A percentile compares a stretch with the other conserved stretches of the same genome.
phyloP scores from a whole-genome alignment of 805 yeast species.

The Wickerhamiella vanderwaltii region DNA sequence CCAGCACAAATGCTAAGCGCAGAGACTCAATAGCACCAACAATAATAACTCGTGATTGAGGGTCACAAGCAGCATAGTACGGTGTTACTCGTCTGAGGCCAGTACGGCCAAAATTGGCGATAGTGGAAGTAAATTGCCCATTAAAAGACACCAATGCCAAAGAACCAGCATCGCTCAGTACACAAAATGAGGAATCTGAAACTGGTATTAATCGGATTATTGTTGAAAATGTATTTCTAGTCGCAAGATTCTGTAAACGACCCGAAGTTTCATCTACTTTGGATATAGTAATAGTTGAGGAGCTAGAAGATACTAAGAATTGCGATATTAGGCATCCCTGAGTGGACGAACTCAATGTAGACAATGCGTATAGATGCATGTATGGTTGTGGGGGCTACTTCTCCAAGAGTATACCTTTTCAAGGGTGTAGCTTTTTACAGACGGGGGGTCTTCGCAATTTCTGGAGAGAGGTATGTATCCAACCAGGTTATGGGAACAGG shows the following conservation, averaged over 20 bases:
- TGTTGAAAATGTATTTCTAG: constrained; percentile 44
- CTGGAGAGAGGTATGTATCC: too few species aligned
- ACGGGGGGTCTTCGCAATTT: too few species aligned
- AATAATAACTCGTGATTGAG: constrained; percentile 56
- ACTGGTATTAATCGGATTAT: constrained; percentile 35
- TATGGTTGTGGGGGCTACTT: too few species aligned
- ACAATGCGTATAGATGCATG: constrained; percentile 7
- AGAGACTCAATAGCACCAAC: constrained; percentile 61
- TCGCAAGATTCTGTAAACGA: constrained; percentile 33
- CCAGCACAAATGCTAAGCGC: constrained; percentile 58
- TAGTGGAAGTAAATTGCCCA: background rate
- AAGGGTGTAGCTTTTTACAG: too few species aligned
- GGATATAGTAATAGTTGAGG: constrained; percentile 43
- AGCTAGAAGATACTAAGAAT: constrained; percentile 48
- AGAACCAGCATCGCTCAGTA: constrained; percentile 3
- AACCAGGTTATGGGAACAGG: too few species aligned
- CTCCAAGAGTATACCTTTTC: too few species aligned
- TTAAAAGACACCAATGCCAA: background rate
- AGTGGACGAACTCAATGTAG: background rate
- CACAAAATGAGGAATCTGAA: constrained; percentile 1
- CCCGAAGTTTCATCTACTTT: constrained; percentile 46
- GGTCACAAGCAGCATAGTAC: constrained; percentile 58
- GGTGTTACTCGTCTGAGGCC: constrained; percentile 69
- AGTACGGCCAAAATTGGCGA: constrained; percentile 23
- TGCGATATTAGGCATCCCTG: constrained; percentile 30